Percentiles rank a stretch among this genome's conserved stretches.
phyloP scores from a whole-genome alignment of 306 rosid species.

The Inga laurina region DNA sequence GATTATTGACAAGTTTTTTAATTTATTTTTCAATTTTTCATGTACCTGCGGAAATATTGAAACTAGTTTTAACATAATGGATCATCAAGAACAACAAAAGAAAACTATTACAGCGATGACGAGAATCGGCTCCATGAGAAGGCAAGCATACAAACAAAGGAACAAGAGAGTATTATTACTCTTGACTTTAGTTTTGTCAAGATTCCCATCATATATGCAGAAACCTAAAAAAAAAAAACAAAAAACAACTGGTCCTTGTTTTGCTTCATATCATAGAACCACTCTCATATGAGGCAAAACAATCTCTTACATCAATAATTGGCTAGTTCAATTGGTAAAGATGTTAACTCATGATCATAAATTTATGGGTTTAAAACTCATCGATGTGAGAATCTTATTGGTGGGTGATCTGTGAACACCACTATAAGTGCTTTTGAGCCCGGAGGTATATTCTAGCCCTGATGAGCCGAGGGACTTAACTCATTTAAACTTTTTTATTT shows the following conservation, averaged over 20 bases:
- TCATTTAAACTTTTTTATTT: too few species aligned
- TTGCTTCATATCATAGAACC: neutral
- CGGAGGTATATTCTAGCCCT: too few species aligned
- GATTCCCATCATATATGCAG: neutral
- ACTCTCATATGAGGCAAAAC: neutral
- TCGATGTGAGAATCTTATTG: accelerated
- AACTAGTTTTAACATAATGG: neutral
- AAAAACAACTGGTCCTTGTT: neutral
- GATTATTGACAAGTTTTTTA: neutral
- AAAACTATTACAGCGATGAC: neutral
- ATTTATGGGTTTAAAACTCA: too few species aligned
- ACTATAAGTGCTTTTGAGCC: too few species aligned
- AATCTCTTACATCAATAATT: too few species aligned
- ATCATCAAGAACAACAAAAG: neutral
- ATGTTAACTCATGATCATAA: too few species aligned
- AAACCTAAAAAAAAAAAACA: neutral
- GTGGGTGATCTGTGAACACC: too few species aligned
- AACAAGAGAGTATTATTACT: neutral
- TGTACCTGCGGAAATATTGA: neutral
- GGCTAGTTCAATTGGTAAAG: accelerated
- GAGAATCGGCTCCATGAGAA: neutral
- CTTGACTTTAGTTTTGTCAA: neutral
- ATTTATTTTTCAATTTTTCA: neutral
- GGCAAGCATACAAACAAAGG: neutral
- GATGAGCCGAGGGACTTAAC: accelerated